Evolutionary conservation across 2,329 filamentous ascomycete genomes (phyloP).

Genomic region (Aschersonia sp.): DNA sequence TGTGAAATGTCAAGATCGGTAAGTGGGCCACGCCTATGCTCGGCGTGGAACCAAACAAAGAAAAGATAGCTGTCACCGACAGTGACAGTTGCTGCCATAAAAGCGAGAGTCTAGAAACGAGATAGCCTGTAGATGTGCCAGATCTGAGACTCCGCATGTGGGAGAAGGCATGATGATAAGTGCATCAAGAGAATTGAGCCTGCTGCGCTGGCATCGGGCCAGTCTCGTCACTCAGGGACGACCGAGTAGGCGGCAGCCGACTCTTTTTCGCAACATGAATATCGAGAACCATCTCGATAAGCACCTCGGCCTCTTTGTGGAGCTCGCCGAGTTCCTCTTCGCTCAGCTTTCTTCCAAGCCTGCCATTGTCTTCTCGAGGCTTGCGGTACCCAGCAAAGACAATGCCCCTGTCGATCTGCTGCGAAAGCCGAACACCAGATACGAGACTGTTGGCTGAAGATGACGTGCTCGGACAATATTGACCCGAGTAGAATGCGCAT

Average conservation of each 20-base stretch:
- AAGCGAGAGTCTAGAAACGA: too few relatives aligned
- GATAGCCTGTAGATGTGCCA: too few relatives aligned
- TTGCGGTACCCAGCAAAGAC: conserved; percentile 42
- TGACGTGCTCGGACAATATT: conserved; percentile 14
- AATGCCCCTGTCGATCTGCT: conserved; percentile 32
- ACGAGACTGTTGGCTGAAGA: conserved; percentile 11
- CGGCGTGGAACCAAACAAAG: too few relatives aligned
- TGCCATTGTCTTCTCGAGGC: conserved; percentile 22
- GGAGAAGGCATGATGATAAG: neutral
- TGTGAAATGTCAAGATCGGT: too few relatives aligned
- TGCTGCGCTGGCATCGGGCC: conserved; percentile 21
- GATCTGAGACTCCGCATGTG: too few relatives aligned
- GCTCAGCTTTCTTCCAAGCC: conserved; percentile 18
- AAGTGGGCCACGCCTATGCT: too few relatives aligned
- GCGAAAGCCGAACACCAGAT: conserved; percentile 9
- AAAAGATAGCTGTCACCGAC: too few relatives aligned
- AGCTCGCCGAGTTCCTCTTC: conserved; percentile 29
- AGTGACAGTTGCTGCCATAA: too few relatives aligned
- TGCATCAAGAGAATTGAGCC: conserved; percentile 4
- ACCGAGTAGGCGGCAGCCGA: conserved; percentile 13
- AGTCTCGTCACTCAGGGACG: conserved; percentile 18
- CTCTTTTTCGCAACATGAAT: conserved; percentile 27
- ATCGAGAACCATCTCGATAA: conserved; percentile 38
- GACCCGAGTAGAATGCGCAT: conserved; percentile 35
- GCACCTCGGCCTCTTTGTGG: conserved; percentile 32